Evolutionary conservation across 768 basidiomycete genomes (phyloP), one percentile per base, ranked within the genome.

Genomic region (Favolaschia claudopus): DNA sequence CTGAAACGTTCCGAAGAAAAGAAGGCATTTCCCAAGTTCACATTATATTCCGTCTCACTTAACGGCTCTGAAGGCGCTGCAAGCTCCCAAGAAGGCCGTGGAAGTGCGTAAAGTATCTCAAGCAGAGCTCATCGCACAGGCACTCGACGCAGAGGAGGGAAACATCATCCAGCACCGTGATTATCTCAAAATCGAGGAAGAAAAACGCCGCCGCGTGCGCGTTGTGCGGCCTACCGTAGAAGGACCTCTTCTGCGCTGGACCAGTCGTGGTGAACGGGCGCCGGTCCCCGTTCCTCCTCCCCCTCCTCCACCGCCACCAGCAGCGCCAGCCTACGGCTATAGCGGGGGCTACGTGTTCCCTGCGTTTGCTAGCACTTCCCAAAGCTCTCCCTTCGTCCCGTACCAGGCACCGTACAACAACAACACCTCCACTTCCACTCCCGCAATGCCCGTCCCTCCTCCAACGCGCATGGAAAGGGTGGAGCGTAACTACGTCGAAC

Each of bases 111-210:
- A 76, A 6, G 82, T 80, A 39, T 92, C 92, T 0, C 94, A 96
- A 67, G 89, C 85, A n/a, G 91, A 95, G 66, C 82, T 95, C 8
- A 89, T 96, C 55, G 87, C 86, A 2, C 85, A 85, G 7, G 94
- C 94, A 0, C 83, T 95, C 17, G 91, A 94, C 66, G 92, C 88
- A 49, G 94, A 95, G 72, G 93, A 94, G 72, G 87, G 89, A 0
- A 96, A 96, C 69, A 86, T 89, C 20, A 79, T 81, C 6, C 88
- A 92, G 43, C 91, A 95, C 62, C 79, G 84, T 32, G 85, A 93
- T 64, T 95, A 95, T 68, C 84, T 95, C 27, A 83, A 81, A 46
- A 73, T 86, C 2, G 94, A 96, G 65, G 93, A 92, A 67, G 92
- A 93, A 73, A 93, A 91, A 64, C 85, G 92, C 8, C 86, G 84